phyloP scores from a whole-genome alignment of 441 rosid species.

The Eutrema salsugineum region DNA sequence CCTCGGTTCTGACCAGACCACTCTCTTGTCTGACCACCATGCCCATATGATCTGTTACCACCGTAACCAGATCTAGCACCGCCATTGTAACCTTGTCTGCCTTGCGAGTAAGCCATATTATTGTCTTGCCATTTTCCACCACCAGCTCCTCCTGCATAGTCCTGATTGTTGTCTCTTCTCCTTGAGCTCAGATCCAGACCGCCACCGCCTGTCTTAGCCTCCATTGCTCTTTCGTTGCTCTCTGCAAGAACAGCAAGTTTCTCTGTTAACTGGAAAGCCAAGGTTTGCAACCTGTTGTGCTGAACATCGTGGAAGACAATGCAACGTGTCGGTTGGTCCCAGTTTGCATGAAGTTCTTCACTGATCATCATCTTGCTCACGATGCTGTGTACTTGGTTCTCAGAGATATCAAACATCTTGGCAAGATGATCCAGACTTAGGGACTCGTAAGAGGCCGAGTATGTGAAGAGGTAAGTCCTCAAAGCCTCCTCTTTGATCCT shows the following conservation, averaged over 20 bases:
- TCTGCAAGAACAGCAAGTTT: slow-evolving; percentile 58
- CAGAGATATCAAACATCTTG: slow-evolving; percentile 61
- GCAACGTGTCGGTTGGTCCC: slow-evolving; percentile 85
- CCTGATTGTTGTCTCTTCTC: slow-evolving; percentile 65
- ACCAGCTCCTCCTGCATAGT: slow-evolving; percentile 41
- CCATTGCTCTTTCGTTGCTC: slow-evolving; percentile 68
- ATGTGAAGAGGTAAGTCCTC: slow-evolving; percentile 62
- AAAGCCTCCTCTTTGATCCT: slow-evolving; percentile 75
- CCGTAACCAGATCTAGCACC: slow-evolving; percentile 49
- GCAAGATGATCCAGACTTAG: slow-evolving; percentile 57
- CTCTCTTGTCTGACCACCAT: slow-evolving; percentile 38
- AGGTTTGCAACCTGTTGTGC: slow-evolving; percentile 61
- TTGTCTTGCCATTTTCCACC: slow-evolving; percentile 74
- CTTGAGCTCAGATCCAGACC: slow-evolving; percentile 59
- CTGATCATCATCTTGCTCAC: slow-evolving; percentile 77
- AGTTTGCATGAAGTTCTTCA: slow-evolving; percentile 72
- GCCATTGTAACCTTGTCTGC: slow-evolving; percentile 50
- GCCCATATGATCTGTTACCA: slow-evolving; percentile 50
- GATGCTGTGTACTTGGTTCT: slow-evolving; percentile 46
- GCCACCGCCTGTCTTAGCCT: slow-evolving; percentile 59
- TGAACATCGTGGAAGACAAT: slow-evolving; percentile 67
- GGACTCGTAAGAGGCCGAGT: slow-evolving; percentile 50
- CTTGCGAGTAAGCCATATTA: slow-evolving; percentile 42
- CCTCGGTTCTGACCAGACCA: slow-evolving; percentile 47
- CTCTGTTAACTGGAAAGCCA: slow-evolving; percentile 78